Base-by-base conservation (phyloP, 225 moss, liverwort and hornwort species). In the Neckera pumila region DNA sequence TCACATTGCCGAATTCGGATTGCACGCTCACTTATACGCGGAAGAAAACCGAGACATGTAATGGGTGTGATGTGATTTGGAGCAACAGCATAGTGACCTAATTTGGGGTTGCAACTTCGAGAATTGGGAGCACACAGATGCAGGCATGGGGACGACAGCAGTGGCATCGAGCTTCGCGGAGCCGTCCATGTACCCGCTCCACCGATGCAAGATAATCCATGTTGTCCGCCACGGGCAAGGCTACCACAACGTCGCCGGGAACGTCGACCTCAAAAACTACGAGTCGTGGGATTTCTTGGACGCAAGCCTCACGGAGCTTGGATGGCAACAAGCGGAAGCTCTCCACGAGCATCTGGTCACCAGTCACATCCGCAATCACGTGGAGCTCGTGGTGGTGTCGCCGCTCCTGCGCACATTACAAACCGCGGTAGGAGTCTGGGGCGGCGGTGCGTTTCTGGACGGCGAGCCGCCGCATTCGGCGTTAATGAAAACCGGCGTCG, bases 351-450 rank as follows among this genome's bases (percentile, higher is more conserved):
- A 95, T 34, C 66, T 94, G 31, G 80, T 90, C 83, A 79, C 84
- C 27, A 90, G 51, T 14, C 90, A 93, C 34, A 91, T 96, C 83
- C 91, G 85, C 25, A 89, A 92, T 67, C 86, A 93, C 56, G 91
- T 95, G 54, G 94, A 97, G 91, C 90, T 97, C 77, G 96, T 97
- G 72, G 96, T 97, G 42, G 92, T 91, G 79, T 96, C 95, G 13
- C 96, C 97, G 5, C 88, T 97, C 25, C 93, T 94, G 31, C 92
- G 95, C 84, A 92, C 97, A 15, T 62, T 96, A 84, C 96, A 97
- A 82, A 96, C 95, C 45, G 97, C 96, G 27, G 90, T 93, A 3
- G 97, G 94, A 51, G 90, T 90, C 25, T 97, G 96, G 88, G 97
- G 97, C 19, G 94, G 97, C 79, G 94, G 90, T 7, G 89, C 93